Evolutionary conservation across 2,329 filamentous ascomycete genomes (phyloP), one percentile per base, ranked within the genome.

Genomic region (Lachnellula occidentalis): DNA sequence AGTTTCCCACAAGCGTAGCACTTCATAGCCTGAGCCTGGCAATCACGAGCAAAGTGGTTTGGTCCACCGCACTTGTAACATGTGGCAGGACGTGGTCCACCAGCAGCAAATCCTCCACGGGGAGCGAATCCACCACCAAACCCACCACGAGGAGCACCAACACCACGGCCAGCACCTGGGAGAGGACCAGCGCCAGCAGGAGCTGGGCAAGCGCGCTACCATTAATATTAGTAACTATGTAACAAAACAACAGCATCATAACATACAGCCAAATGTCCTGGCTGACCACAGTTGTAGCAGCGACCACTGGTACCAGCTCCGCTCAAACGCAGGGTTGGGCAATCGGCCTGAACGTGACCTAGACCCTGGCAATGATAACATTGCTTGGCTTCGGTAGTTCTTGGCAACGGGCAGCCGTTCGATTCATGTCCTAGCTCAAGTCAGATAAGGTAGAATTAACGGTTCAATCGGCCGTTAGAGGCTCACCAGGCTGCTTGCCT

Each of bases 311-410:
- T 86, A 60, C 86, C 83, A 66, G 86, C 87, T 63, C 88, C 92
- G 73, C 85, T 95, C 72, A 99, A 76, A 66, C 94, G 90, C 62
- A 99, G 83, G 59, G 94, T 97, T 68, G 94, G 94, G 82, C 94
- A 99, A 74, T 99, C 94, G 65, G 94, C 94, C 79, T 99, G 94
- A 68, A 99, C 94, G 72, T 99, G 94, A 64, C 94, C 94, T 59
- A 97, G 83, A 56, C 94, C 94, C 79, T 97, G 94, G 81, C 94
- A 99, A 78, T 97, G 94, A 74, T 99, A 99, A 84, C 94, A 99
- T 81, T 99, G 94, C 85, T 99, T 99, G 51, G 91, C 91, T 78
- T 99, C 94, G 62, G 94, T 96, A 58, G 92, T 96, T 74, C 94
- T 88, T 69, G 94, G 94, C 70, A 92, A 86, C 67, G 94, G 94